Conservation (phyloP, 2,329 filamentous ascomycete genomes). For the Monilinia fructicola region DNA sequence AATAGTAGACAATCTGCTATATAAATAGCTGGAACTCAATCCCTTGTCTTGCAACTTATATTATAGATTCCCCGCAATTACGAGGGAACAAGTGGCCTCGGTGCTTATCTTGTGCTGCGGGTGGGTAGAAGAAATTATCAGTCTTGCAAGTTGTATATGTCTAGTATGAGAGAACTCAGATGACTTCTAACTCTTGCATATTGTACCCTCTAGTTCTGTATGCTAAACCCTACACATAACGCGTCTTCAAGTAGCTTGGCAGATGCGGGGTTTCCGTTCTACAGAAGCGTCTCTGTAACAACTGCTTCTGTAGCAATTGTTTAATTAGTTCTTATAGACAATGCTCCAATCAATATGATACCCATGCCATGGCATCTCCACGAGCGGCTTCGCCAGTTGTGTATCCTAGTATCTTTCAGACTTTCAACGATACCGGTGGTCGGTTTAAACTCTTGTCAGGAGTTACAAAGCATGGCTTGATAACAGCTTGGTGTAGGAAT, state of each 20-base stretch:
- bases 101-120: too few relatives aligned
- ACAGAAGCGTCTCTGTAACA: not conserved
- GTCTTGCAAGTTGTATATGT: not conserved
- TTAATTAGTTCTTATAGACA: not conserved
- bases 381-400: not conserved
- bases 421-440: too few relatives aligned
- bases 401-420: not conserved
- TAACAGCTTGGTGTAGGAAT: not conserved
- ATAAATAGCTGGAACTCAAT: not conserved
- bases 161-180: not conserved
- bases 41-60: not conserved
- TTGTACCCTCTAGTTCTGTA: not conserved
- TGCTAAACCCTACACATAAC: not conserved
- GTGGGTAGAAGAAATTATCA: not conserved
- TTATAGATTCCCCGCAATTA: too few relatives aligned
- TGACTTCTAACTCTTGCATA: not conserved
- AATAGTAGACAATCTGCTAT: not conserved
- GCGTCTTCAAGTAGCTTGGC: not conserved
- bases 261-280: not conserved
- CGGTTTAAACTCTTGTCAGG: not conserved
- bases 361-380: not conserved
- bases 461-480: not conserved
- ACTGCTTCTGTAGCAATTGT: too few relatives aligned
- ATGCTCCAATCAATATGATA: not conserved
- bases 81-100: not conserved